Base-by-base conservation (phyloP, 2,329 filamentous ascomycete species). In the Geoglossum cookeanum region DNA sequence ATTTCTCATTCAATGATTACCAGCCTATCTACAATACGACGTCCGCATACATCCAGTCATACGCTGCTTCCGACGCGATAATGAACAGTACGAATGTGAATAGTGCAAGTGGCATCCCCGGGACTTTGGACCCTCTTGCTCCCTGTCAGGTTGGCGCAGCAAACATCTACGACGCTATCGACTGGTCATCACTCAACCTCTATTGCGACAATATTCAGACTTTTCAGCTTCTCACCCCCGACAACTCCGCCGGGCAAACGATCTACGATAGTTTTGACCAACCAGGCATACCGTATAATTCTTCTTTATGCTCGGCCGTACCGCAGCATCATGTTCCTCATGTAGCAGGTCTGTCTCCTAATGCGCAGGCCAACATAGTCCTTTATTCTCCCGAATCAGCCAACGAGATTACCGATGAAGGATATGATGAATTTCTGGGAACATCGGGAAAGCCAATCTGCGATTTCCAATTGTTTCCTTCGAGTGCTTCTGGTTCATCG, bases 301-400 rank as follows among this genome's bases (percentile, higher is more conserved):
- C 6, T 62, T 61, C 62, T 62, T 59, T 62, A 62, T 65, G 58
- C 63, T 63, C 35, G 67, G 70, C 35, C 62, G 52, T 58, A 60
- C n/a, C 63, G 61, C 48, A 58, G 59, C 11, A 52, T 56, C 56
- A 53, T 39, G 51, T 61, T n/a, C 61, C 65, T 42, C 63, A 69
- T 5, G 65, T 68, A 39, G 70, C 74, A 30, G 82, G 86, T 60
- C 77, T 87, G 60, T 88, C 84, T 3, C 83, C 84, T 7, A 74
- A 75, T 57, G 84, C 81, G 4, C 83, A 87, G 63, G 76, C 78
- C 39, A 81, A 84, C 59, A 72, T 80, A 1, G 85, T 86, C 71
- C 75, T 87, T 35, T 84, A 76, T 68, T 84, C 84, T 8, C 81
- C 84, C 53, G 75, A 75, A 47, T 82, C 81, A 0, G 68, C 80